Evolutionary conservation across 1,284 basidiomycete species (phyloP).

Genomic region (Microbotryum silenes-acaulis): DNA sequence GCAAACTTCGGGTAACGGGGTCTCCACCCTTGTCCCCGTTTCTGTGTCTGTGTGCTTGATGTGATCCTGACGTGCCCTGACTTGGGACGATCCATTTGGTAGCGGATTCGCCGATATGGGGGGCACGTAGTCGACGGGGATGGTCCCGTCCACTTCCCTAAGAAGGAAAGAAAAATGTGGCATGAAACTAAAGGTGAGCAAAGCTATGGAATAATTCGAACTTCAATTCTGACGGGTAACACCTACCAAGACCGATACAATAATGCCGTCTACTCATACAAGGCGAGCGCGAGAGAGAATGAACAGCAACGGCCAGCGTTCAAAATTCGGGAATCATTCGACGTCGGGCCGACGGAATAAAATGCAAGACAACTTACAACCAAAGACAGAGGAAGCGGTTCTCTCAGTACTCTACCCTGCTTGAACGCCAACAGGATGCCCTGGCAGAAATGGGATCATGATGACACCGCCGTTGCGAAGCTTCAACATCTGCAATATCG

Average conservation of each 20-base stretch:
- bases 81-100: background rate
- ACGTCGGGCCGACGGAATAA: too few species aligned
- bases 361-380: slow-evolving; percentile 13
- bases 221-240: too few species aligned
- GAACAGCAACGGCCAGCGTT: background rate
- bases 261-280: background rate
- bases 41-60: background rate
- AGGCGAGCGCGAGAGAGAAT: background rate
- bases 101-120: background rate
- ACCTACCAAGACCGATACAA: slow-evolving; percentile 1
- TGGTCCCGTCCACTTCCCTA: slow-evolving; percentile 29
- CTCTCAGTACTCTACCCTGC: slow-evolving; percentile 22
- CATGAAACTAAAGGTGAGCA: too few species aligned
- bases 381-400: slow-evolving; percentile 23
- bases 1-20: background rate
- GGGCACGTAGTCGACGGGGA: slow-evolving; percentile 18
- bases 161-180: background rate
- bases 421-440: slow-evolving; percentile 31
- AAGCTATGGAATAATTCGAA: too few species aligned
- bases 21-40: background rate
- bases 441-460: background rate
- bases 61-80: slow-evolving; percentile 4
- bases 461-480: too few species aligned
- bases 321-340: too few species aligned
- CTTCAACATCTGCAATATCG: background rate